A percentile compares a stretch with the other conserved stretches of the same genome.
Evolutionary conservation across 805 yeast species (phyloP).

Genomic region (Nakazawaea molendinolei): DNA sequence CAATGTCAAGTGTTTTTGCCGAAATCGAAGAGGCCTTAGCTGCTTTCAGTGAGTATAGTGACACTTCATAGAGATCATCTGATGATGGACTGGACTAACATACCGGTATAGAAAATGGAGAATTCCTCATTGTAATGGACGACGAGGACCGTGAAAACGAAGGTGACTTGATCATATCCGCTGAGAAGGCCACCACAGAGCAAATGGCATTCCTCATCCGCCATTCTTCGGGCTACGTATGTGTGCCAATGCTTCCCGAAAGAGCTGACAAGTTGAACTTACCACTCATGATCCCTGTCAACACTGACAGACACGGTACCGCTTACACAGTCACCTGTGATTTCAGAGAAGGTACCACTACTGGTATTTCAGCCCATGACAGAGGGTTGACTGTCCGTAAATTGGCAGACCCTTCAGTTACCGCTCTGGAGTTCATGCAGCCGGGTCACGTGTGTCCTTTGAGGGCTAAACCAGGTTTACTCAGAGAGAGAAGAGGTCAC

Average conservation of each 20-base stretch:
- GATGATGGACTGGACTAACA: not conserved
- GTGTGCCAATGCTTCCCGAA: slow-evolving; percentile 77
- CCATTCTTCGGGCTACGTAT: slow-evolving; percentile 83
- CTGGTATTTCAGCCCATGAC: slow-evolving; percentile 95
- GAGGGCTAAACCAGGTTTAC: slow-evolving; percentile 83
- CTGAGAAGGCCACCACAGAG: slow-evolving; percentile 66
- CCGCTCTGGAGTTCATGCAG: slow-evolving; percentile 63
- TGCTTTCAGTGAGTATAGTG: slow-evolving; percentile 47
- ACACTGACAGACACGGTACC: slow-evolving; percentile 86
- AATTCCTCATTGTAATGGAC: slow-evolving; percentile 92
- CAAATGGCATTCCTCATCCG: slow-evolving; percentile 94
- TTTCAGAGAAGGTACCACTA: slow-evolving; percentile 80
- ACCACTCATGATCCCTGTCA: slow-evolving; percentile 64
- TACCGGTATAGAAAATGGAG: slow-evolving; percentile 45
- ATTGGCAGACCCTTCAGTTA: slow-evolving; percentile 55
- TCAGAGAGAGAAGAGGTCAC: slow-evolving; percentile 82
- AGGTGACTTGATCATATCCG: slow-evolving; percentile 96
- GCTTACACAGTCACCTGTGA: slow-evolving; percentile 95
- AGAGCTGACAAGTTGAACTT: slow-evolving; percentile 77
- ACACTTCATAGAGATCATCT: no score
- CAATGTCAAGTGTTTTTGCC: slow-evolving; percentile 28
- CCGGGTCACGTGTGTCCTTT: slow-evolving; percentile 96
- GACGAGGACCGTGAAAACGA: slow-evolving; percentile 95
- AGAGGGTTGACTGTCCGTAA: slow-evolving; percentile 75
- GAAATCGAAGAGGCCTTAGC: slow-evolving; percentile 65